These are phyloP conservation scores for Alternaria consortialis DNA, from an alignment of 2,329 filamentous ascomycete species.

Conservation along the genomic window DNA sequence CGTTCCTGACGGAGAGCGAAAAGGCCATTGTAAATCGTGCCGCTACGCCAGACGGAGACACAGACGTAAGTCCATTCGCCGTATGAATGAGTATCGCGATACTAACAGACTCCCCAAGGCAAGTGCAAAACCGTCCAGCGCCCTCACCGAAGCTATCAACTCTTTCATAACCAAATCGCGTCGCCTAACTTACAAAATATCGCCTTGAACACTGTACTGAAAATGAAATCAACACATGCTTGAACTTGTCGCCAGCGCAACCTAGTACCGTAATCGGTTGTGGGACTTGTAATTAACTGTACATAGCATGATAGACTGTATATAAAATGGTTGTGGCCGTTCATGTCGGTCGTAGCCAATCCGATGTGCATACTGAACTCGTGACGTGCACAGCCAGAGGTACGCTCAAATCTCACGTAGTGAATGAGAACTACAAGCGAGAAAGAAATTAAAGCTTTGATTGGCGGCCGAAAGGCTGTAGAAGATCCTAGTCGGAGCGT, in stretches of 20 bases:
- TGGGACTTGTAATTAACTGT: background rate
- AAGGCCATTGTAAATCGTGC: constrained; percentile 22
- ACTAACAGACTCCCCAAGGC: background rate
- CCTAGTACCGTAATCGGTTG: background rate
- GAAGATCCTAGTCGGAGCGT: background rate
- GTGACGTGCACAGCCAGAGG: background rate
- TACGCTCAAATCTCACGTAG: background rate
- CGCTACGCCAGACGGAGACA: constrained; percentile 13
- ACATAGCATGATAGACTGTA: constrained; percentile 7
- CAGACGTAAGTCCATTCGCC: constrained; percentile 12
- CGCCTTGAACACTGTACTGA: constrained; percentile 4
- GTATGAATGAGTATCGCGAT: background rate
- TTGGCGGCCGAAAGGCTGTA: background rate
- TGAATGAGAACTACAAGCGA: background rate
- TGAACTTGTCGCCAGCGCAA: background rate
- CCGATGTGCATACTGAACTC: background rate
- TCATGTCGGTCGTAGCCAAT: background rate
- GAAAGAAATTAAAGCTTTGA: background rate
- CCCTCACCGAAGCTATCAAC: constrained; percentile 16
- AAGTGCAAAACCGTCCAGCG: background rate
- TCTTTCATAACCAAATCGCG: constrained; percentile 20
- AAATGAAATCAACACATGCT: background rate
- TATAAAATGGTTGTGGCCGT: background rate
- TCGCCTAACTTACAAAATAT: constrained; percentile 22
- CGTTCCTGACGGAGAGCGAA: constrained; percentile 19